Base-by-base conservation (phyloP, 179 eudicot genomes). In the Gypsophila paniculata region DNA sequence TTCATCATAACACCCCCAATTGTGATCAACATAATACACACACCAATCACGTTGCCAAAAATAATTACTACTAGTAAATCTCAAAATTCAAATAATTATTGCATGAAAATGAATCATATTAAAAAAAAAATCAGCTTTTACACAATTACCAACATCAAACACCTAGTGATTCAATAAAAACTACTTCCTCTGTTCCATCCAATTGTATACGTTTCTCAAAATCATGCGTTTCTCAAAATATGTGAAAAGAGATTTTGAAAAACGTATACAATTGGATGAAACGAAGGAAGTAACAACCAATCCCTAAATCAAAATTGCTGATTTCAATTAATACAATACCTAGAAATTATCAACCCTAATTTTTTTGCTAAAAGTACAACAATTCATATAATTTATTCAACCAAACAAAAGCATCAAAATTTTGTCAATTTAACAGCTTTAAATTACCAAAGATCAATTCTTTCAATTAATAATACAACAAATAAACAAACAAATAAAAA, bases 391-490 rank as follows among this genome's bases (percentile, higher is more conserved):
- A 52, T 17, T 17, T 17, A 58, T 5, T 5, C 0, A 71, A 44
- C 4, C 2, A 13, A 13, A 22, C 0, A 42, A 17, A 42, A 29
- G 34, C 1, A 29, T 29, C 67, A 72, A 63, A 23, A 22, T 42
- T 58, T 66, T 13, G 57, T 58, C 60, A 67, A 26, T 13, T n/a
- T 65, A 9, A 73, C 53, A 64, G 42, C 66, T 66, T 25, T 11
- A 32, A 14, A 8, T 8, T 19, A 17, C 68, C 26, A 13, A 29
- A 19, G 48, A 36, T 17, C 57, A 23, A 52, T 23, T 48, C 42
- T 13, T 17, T 21, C 18, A n/a, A 73, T 14, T 17, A 6, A 61
- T 12, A 55, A 0, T 10, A 57, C 21, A 38, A 13, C 18, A 52
- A 53, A 52, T n/a, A 22, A 17, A 9, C 17, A 57, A 29, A 12